Base-by-base conservation (phyloP, 176 grass and related monocot species). In the Phyllostachys edulis region DNA sequence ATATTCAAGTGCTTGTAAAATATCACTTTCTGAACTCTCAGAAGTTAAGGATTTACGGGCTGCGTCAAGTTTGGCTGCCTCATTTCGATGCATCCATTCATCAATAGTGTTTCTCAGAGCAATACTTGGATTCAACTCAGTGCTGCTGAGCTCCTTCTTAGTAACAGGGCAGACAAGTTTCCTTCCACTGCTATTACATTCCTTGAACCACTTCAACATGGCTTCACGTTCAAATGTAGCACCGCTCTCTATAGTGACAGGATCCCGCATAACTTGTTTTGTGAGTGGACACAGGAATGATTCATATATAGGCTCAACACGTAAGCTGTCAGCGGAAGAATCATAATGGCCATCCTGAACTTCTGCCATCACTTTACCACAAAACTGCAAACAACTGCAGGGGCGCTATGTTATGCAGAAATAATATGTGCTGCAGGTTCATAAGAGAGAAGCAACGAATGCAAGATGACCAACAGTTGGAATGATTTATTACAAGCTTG, bases 41-140 rank as follows among this genome's bases (percentile, higher is more conserved):
- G 83, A 70, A 76, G 82, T 83, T 24, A 97, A 79, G 29, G 87
- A 91, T 75, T 79, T 91, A 67, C 73, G 77, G 36, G 92, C 85
- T 7, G 82, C 87, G 4, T 98, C 96, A 83, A 98, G 91, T 77
- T 92, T 90, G 14, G 93, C 93, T 17, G 83, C 69, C 57, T 90
- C 92, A 65, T 98, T 98, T 80, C 96, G 88, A 44, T 93, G 78
- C 69, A 71, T 95, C 96, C 96, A 98, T 88, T 98, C 96, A 91
- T 90, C 83, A 82, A 98, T 98, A 42, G 93, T 93, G 67, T 92
- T 98, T 70, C 72, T 79, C 50, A 98, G 85, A 49, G 96, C 95
- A 84, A 98, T 90, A 69, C 96, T 98, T 32, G 93, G 92, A 54
- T 88, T 98, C 44, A 98, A 87, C 7, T 95, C 92, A 47, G 85